A percentile compares a stretch with the other conserved stretches of the same genome.
These are phyloP conservation scores for Phellopilus nigrolimitatus DNA, from an alignment of 1,284 basidiomycete species.

Conservation along the genomic window DNA sequence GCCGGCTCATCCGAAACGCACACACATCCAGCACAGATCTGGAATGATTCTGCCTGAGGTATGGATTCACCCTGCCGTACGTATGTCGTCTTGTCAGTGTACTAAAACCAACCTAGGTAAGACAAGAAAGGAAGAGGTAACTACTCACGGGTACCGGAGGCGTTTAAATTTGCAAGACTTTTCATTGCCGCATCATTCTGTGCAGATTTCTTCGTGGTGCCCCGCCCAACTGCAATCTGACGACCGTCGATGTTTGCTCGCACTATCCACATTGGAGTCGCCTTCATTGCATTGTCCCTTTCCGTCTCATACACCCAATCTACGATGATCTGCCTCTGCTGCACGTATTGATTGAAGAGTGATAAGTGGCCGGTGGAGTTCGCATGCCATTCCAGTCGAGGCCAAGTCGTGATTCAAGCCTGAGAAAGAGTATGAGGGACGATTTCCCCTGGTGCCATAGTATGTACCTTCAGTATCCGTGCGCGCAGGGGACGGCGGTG, in stretches of 20 bases:
- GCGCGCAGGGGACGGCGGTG: constrained; percentile 23
- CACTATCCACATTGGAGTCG: constrained; percentile 69
- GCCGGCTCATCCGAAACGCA: background rate
- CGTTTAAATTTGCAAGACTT: constrained; percentile 46
- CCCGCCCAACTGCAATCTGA: constrained; percentile 53
- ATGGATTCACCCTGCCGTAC: background rate
- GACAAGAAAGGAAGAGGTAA: background rate
- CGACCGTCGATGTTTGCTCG: constrained; percentile 55
- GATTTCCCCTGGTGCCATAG: constrained; percentile 7
- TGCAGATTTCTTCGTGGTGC: constrained; percentile 70
- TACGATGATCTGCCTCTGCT: constrained; percentile 48
- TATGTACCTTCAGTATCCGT: background rate
- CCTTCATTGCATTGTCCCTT: constrained; percentile 41
- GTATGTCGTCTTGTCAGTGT: background rate
- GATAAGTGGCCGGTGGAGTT: constrained; percentile 53
- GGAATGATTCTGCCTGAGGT: background rate
- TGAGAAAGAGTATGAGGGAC: too few relatives aligned
- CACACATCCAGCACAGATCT: constrained; percentile 1
- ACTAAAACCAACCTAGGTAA: background rate
- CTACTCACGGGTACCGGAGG: constrained; percentile 30
- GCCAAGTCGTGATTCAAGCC: too few relatives aligned
- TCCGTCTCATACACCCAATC: constrained; percentile 63
- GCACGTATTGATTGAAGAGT: constrained; percentile 69
- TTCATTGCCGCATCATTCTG: constrained; percentile 66
- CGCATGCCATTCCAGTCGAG: constrained; percentile 9